Percentiles rank a stretch among this genome's conserved stretches.
phyloP scores from a whole-genome alignment of 169 alveolate genomes.

The Perkinsus marinus region DNA sequence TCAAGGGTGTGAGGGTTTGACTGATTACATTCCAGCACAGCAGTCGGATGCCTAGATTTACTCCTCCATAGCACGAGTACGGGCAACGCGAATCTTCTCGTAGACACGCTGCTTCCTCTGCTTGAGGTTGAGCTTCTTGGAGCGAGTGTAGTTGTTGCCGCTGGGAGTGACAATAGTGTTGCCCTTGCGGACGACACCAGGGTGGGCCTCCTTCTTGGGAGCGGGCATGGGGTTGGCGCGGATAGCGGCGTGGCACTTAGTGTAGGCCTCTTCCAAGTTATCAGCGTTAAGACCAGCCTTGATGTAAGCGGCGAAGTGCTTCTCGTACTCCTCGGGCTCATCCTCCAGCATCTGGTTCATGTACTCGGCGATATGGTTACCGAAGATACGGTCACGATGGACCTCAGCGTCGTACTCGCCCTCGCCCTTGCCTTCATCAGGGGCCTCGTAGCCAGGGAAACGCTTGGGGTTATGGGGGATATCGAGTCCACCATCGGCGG shows the following conservation, averaged over 20 bases:
- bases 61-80: conserved; percentile 9
- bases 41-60: not conserved
- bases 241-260: conserved; percentile 89
- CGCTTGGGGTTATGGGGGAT: conserved; percentile 97
- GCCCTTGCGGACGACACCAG: conserved; percentile 60
- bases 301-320: conserved; percentile 86
- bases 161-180: conserved; percentile 60
- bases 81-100: conserved; percentile 70
- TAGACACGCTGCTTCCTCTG: conserved; percentile 84
- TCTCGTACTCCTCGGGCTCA: conserved; percentile 84
- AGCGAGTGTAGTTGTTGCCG: conserved; percentile 75
- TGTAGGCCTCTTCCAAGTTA: conserved; percentile 87
- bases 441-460: conserved; percentile 91
- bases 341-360: conserved; percentile 85
- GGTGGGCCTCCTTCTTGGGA: conserved; percentile 58
- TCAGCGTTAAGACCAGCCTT: conserved; percentile 79
- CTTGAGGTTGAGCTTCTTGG: conserved; percentile 67
- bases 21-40: not conserved
- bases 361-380: conserved; percentile 91
- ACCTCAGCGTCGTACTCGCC: conserved; percentile 89
- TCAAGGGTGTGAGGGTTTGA: not conserved
- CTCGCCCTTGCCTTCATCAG: conserved; percentile 48
- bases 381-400: conserved; percentile 94
- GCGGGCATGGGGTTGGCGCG: conserved; percentile 82
- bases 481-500: conserved; percentile 98